These are phyloP conservation scores for Teratosphaeria gauchensis DNA, from an alignment of 2,329 filamentous ascomycete species.

Conservation along the genomic window DNA sequence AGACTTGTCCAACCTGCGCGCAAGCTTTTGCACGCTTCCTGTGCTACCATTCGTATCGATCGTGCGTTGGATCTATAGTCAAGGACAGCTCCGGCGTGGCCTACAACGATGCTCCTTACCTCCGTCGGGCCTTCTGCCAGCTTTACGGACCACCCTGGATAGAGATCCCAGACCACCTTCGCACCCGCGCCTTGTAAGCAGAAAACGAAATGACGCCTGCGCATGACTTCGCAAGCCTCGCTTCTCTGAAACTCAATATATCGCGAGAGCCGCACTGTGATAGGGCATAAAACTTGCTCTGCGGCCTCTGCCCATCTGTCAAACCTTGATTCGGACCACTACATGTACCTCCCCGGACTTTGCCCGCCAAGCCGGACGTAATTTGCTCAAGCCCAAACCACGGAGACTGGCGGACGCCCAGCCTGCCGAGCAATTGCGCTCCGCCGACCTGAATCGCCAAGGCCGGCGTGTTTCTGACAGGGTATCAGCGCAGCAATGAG, in stretches of 20 bases:
- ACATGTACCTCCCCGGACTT: neutral
- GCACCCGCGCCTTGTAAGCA: neutral
- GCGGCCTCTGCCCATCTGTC: neutral
- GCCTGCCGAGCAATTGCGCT: neutral
- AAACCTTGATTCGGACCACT: too few species aligned
- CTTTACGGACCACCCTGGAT: neutral
- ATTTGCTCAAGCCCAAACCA: neutral
- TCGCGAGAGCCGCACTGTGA: neutral
- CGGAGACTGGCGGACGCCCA: neutral
- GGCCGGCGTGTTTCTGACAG: neutral
- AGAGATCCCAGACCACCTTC: neutral
- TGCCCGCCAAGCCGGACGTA: neutral
- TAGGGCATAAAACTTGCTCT: neutral
- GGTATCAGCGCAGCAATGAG: neutral
- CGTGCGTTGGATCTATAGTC: too few species aligned
- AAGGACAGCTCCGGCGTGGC: too few species aligned
- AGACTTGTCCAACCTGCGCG: neutral
- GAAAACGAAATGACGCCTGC: neutral
- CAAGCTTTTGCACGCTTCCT: neutral
- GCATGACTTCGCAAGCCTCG: neutral
- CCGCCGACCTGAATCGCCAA: neutral
- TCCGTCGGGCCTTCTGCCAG: neutral
- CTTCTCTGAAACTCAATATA: neutral
- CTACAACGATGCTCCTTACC: neutral
- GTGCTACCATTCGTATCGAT: too few species aligned